phyloP scores from a whole-genome alignment of 805 yeast genomes.

The Metahyphopichia silvanorum region DNA sequence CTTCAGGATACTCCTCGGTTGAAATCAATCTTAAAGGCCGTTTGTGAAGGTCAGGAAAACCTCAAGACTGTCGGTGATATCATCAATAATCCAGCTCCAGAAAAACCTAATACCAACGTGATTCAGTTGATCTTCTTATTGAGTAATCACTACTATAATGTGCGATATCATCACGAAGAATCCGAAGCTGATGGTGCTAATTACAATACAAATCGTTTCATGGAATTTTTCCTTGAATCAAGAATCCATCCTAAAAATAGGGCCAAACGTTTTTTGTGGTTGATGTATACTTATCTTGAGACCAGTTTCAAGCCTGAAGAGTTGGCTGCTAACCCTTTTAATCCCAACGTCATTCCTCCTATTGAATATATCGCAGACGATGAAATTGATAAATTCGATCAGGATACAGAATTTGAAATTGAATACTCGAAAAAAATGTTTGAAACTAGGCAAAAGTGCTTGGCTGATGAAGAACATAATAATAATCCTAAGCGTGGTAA shows the following conservation, averaged over 20 bases:
- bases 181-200: conserved; percentile 11
- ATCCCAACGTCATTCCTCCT: conserved; percentile 38
- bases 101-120: conserved; percentile 53
- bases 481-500: conserved; percentile 30
- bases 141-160: conserved; percentile 58
- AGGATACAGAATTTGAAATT: conserved; percentile 47
- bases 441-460: conserved; percentile 35
- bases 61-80: conserved; percentile 50
- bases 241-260: conserved; percentile 61
- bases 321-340: conserved; percentile 57
- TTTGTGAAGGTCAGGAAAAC: conserved; percentile 65
- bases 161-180: conserved; percentile 33
- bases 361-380: conserved; percentile 25
- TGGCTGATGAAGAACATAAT: conserved; percentile 37
- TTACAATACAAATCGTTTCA: conserved; percentile 43
- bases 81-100: conserved; percentile 21
- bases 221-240: conserved; percentile 69
- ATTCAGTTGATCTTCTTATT: conserved; percentile 73
- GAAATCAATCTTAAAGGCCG: conserved; percentile 84
- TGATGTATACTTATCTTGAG: conserved; percentile 75
- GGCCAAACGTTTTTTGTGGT: conserved; percentile 77
- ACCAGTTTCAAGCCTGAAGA: conserved; percentile 57
- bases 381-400: conserved; percentile 31
- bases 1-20: conserved; percentile 93
- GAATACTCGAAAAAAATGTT: conserved; percentile 49